Base-by-base conservation (phyloP, 2,329 filamentous ascomycete genomes). In the Canariomyces notabilis region DNA sequence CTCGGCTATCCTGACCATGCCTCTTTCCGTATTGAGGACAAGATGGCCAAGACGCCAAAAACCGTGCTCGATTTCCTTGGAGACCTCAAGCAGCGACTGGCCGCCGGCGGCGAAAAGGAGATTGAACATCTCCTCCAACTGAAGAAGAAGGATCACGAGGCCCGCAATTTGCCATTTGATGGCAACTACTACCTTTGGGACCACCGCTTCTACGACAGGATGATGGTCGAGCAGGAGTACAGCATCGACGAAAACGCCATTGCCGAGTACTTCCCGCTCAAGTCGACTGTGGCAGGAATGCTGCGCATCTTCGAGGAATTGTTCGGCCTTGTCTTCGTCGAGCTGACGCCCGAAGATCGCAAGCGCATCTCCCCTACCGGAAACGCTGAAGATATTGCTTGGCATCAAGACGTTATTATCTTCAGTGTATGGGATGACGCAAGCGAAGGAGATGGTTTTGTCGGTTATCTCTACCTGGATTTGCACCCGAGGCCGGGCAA, bases 391-490 rank as follows among this genome's bases (percentile, higher is more conserved):
- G 85, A 89, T 53, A 85, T 90, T 57, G 72, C 80, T 1, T 93
- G 87, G 87, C 87, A 93, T 59, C 78, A 85, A 53, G 87, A 91
- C 57, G 86, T 90, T n/a, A 81, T 85, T 51, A 66, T 91, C 46
- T 91, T 89, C 69, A 85, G 81, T 40, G 87, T 93, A 6, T 91
- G 87, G 85, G 79, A 93, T 58, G 84, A 90, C 52, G 77, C 80
- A 49, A 74, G 73, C 2, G 82, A 85, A 56, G 87, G 86, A 14
- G 73, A 76, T 40, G 79, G 73, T 29, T 93, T 93, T 59, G 82
- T 87, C 6, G 87, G 87, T 33, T 93, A 91, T 62, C 74, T 93
- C 20, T 91, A 91, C 64, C 77, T 93, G 12, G 87, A 93, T 64
- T 74, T 91, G 16, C 85, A 88, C 65, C 87, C 87, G 2, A 78